These are phyloP conservation scores for Telopea speciosissima DNA, from an alignment of 177 flowering plant genomes.

Conservation along the genomic window DNA sequence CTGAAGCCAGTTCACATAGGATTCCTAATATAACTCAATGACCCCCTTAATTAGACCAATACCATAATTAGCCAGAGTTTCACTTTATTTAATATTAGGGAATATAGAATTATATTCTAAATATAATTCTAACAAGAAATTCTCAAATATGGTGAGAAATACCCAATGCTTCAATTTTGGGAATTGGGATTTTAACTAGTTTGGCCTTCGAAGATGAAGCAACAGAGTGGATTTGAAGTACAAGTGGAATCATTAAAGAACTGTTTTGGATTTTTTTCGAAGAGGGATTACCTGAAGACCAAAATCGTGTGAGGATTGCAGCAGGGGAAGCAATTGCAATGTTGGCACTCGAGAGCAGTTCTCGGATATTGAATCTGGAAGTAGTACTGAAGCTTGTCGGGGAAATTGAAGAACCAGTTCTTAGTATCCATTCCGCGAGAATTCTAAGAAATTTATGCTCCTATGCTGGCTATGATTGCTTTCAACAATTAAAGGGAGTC, in stretches of 20 bases:
- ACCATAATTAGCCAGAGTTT: too few relatives aligned
- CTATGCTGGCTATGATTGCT: too few relatives aligned
- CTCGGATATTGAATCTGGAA: constrained; percentile 40
- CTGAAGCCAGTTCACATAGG: too few relatives aligned
- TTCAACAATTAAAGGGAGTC: too few relatives aligned
- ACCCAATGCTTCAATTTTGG: constrained; percentile 50
- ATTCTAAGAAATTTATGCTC: too few relatives aligned
- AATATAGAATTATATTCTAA: too few relatives aligned
- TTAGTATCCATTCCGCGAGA: constrained; percentile 50
- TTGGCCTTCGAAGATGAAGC: constrained; percentile 76
- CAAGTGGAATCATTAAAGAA: constrained; percentile 76
- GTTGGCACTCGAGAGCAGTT: constrained; percentile 68
- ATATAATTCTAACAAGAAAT: too few relatives aligned
- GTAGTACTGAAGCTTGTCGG: constrained; percentile 40
- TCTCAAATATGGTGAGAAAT: too few relatives aligned
- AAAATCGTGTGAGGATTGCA: constrained; percentile 40
- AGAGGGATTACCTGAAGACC: constrained; percentile 22
- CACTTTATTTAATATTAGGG: too few relatives aligned
- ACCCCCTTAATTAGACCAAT: too few relatives aligned
- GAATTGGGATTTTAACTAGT: constrained; percentile 66
- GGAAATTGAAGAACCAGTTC: constrained; percentile 42
- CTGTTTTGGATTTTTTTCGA: too few relatives aligned
- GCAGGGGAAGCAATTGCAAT: constrained; percentile 88
- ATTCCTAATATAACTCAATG: too few relatives aligned
- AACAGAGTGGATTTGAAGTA: constrained; percentile 79